phyloP scores from a whole-genome alignment of 148 eudicot species.

The Chenopodium quinoa region DNA sequence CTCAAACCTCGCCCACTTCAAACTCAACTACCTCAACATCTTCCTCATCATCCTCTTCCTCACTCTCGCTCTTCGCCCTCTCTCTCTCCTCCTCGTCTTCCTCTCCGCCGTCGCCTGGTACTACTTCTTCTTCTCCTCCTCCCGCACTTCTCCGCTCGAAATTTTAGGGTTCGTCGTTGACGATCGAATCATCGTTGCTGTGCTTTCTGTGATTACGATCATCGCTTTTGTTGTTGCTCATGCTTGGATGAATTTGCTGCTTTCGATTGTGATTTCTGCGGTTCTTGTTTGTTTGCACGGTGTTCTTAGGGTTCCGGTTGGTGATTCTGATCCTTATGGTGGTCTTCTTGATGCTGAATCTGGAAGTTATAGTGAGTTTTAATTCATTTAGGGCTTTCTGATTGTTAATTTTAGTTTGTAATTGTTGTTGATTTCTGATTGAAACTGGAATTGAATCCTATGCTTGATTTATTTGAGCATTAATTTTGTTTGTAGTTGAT shows the following conservation, averaged over 20 bases:
- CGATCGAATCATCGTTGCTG: background rate
- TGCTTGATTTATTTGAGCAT: background rate
- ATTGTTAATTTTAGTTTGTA: background rate
- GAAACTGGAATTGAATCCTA: background rate
- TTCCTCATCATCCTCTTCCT: slow-evolving; percentile 21
- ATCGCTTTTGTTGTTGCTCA: slow-evolving; percentile 16
- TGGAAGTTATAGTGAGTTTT: slow-evolving; percentile 43
- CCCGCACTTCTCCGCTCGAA: slow-evolving; percentile 7
- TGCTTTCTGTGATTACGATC: slow-evolving; percentile 9
- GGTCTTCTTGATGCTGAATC: slow-evolving; percentile 45
- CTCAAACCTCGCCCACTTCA: slow-evolving; percentile 13
- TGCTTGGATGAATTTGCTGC: slow-evolving; percentile 19
- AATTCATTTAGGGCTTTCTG: slow-evolving; percentile 6
- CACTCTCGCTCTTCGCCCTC: slow-evolving; percentile 19
- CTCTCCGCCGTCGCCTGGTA: slow-evolving; percentile 12
- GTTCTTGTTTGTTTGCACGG: slow-evolving; percentile 14
- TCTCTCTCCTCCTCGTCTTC: slow-evolving; percentile 29
- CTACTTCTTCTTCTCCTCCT: slow-evolving; percentile 16
- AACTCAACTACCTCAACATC: slow-evolving; percentile 21
- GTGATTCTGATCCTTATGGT: slow-evolving; percentile 48
- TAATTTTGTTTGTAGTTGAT: background rate
- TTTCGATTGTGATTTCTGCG: background rate
- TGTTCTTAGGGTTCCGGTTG: slow-evolving; percentile 44
- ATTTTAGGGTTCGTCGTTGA: slow-evolving; percentile 6
- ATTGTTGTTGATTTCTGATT: slow-evolving; percentile 6